phyloP scores from a whole-genome alignment of 75 land plant genomes.

The Larix kaempferi region DNA sequence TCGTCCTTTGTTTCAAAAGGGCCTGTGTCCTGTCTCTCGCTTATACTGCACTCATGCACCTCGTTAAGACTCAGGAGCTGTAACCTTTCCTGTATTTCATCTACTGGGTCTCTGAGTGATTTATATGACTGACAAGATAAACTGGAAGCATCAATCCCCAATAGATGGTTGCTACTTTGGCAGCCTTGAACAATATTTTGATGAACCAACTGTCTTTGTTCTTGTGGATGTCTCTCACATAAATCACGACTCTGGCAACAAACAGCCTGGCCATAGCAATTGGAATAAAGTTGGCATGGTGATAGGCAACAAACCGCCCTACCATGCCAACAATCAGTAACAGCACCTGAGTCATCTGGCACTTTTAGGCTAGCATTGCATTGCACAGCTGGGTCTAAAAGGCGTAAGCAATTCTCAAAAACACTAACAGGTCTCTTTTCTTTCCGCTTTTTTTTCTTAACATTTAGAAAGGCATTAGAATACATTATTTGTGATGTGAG shows the following conservation, averaged over 20 bases:
- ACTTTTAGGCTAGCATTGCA: background rate
- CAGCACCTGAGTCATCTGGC: background rate
- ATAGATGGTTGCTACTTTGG: background rate
- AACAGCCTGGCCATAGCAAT: background rate
- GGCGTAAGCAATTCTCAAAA: background rate
- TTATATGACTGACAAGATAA: no score
- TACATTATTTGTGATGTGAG: background rate
- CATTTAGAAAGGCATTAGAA: background rate
- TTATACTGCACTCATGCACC: background rate
- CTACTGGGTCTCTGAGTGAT: background rate
- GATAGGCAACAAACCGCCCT: background rate
- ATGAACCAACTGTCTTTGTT: background rate
- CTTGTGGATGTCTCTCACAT: background rate
- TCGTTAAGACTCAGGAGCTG: background rate
- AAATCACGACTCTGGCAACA: background rate
- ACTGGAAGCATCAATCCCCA: background rate
- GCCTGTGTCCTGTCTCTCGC: slow-evolving; percentile 5
- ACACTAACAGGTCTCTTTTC: background rate
- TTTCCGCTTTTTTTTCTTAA: background rate
- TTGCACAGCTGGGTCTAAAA: background rate
- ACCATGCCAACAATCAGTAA: background rate
- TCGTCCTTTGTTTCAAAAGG: slow-evolving; percentile 12
- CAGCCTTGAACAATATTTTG: background rate
- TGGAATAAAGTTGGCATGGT: background rate
- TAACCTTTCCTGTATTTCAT: background rate